These are phyloP conservation scores for Dactylellina sp. DNA, from an alignment of 2,329 filamentous ascomycete species.

Conservation along the genomic window DNA sequence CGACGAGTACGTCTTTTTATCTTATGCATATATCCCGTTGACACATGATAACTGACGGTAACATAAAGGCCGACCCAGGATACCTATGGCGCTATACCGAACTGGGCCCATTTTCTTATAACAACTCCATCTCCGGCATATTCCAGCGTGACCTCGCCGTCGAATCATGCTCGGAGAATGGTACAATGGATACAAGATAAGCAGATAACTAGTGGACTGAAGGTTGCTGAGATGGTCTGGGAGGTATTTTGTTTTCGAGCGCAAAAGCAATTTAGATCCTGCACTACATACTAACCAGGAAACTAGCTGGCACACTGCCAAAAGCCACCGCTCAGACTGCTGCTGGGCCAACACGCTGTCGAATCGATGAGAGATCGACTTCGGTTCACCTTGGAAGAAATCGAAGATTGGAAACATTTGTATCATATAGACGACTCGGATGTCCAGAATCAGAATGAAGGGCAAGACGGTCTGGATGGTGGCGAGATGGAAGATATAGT, in stretches of 20 bases:
- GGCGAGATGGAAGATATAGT: constrained; percentile 60
- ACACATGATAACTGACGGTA: constrained; percentile 37
- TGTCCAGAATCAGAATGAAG: constrained; percentile 59
- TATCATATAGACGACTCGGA: constrained; percentile 70
- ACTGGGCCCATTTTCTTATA: constrained; percentile 92
- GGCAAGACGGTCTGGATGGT: constrained; percentile 60
- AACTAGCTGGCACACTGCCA: constrained; percentile 88
- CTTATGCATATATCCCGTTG: constrained; percentile 57
- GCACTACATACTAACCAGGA: background rate
- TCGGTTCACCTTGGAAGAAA: constrained; percentile 89
- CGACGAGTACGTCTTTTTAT: constrained; percentile 71
- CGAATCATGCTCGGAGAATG: constrained; percentile 88
- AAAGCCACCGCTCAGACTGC: constrained; percentile 86
- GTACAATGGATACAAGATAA: constrained; percentile 93
- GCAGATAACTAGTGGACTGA: constrained; percentile 91
- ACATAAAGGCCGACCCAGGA: constrained; percentile 57
- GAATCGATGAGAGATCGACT: constrained; percentile 93
- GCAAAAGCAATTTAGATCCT: background rate
- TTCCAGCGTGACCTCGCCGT: constrained; percentile 79
- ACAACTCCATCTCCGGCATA: constrained; percentile 88
- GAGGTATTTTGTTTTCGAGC: constrained; percentile 59
- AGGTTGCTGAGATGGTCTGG: constrained; percentile 94
- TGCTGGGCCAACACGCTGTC: constrained; percentile 94
- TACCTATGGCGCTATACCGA: constrained; percentile 71
- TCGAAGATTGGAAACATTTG: constrained; percentile 88